A percentile compares a stretch with the other conserved stretches of the same genome.
Conservation (phyloP, 1,284 basidiomycete genomes). For the Pisolithus thermaeus region DNA sequence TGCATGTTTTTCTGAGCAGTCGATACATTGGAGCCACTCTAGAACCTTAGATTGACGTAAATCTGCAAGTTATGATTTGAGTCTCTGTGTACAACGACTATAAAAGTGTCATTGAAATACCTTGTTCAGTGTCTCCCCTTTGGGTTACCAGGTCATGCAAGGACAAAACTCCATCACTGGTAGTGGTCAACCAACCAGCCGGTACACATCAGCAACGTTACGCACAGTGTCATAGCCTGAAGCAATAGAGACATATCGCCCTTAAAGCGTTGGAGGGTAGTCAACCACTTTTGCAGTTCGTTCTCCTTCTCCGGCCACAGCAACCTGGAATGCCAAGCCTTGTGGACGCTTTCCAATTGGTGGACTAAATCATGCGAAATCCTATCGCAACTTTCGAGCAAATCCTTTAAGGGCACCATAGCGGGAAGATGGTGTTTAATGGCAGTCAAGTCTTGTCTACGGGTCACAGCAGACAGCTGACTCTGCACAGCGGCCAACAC, state of each 20-base stretch:
- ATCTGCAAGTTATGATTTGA: neutral
- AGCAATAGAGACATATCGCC: too few relatives aligned
- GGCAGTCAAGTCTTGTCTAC: neutral
- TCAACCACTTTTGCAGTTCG: neutral
- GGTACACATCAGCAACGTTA: neutral
- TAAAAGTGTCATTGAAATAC: neutral
- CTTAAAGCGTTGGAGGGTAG: too few relatives aligned
- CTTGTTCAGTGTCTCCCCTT: neutral
- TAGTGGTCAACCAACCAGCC: neutral
- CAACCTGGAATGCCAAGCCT: neutral
- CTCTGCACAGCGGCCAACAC: neutral
- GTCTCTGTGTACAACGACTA: too few relatives aligned
- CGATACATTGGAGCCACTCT: neutral
- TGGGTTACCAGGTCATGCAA: neutral
- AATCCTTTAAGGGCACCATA: neutral
- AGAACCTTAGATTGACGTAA: neutral
- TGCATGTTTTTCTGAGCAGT: neutral
- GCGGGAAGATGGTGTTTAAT: neutral
- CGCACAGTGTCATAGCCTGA: neutral
- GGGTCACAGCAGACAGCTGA: neutral
- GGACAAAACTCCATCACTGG: too few relatives aligned
- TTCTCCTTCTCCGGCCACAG: neutral
- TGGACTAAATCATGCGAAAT: neutral
- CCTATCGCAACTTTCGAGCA: neutral
- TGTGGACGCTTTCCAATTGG: neutral